Evolutionary conservation across 768 basidiomycete species (phyloP), one percentile per base, ranked within the genome.

Genomic region (Ramaria rubella): DNA sequence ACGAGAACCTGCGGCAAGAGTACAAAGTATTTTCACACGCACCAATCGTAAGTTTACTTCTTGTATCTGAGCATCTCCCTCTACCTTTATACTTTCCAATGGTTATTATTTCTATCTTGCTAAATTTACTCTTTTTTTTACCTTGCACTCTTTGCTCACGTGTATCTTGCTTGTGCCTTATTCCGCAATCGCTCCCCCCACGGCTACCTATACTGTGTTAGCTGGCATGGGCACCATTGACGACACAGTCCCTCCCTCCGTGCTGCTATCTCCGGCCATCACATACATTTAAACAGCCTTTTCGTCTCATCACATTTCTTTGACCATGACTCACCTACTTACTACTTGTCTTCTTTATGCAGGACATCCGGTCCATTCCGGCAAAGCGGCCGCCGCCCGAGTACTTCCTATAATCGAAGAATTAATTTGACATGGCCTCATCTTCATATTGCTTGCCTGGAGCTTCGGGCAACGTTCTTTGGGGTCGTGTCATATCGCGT

Each of bases 21-120:
- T 99, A 97, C 73, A 95, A 94, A 67, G 93, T 95, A 17, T 98
- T 99, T 71, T 78, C 83, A 40, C 90, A 92, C 65, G 95, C 95
- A 5, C 83, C 91, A 1, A 78, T 90, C 69, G 90, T 90, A 69
- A 65, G 86, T 77, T 38, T 45, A 44, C 55, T 27, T 51, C 29
- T 12, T 38, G 11, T 38, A 11, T 11, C n/a, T n/a, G 11, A n/a
- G 36, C 36, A 38, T n/a, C 36, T 11, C n/a, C n/a, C n/a, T n/a
- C 36, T 11, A n/a, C 36, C n/a, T n/a, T n/a, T n/a, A n/a, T n/a
- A n/a, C n/a, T n/a, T n/a, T n/a, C n/a, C n/a, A n/a, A n/a, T n/a
- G n/a, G n/a, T n/a, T n/a, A n/a, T n/a, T n/a, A n/a, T n/a, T n/a
- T n/a, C n/a, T n/a, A n/a, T n/a, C n/a, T n/a, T n/a, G n/a, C n/a